A percentile compares a stretch with the other conserved stretches of the same genome.
Conservation (phyloP, 805 yeast species). For the Zygoascus tannicola region DNA sequence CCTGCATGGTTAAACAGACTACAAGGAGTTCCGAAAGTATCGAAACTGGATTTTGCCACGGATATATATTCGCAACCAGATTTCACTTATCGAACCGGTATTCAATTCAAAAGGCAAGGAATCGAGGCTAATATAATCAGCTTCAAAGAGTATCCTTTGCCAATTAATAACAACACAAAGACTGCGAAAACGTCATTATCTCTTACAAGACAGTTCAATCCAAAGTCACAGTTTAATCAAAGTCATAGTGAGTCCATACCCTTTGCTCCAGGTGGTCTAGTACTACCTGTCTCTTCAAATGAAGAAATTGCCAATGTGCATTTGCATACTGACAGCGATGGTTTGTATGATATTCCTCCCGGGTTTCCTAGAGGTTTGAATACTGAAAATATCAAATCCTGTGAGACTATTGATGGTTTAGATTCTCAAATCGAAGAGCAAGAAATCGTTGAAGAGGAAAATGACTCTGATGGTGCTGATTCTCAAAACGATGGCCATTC, state of each 20-base stretch:
- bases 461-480: slow-evolving; percentile 5
- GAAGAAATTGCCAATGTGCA: slow-evolving; percentile 22
- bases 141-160: slow-evolving; percentile 50
- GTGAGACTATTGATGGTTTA: slow-evolving; percentile 20
- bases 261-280: slow-evolving; percentile 87
- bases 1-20: slow-evolving; percentile 65
- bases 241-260: slow-evolving; percentile 76
- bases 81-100: slow-evolving; percentile 51
- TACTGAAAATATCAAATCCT: slow-evolving; percentile 32
- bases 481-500: slow-evolving; percentile 7
- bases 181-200: slow-evolving; percentile 66
- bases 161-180: slow-evolving; percentile 32
- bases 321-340: slow-evolving; percentile 61
- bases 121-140: slow-evolving; percentile 59
- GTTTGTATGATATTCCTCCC: slow-evolving; percentile 74
- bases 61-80: slow-evolving; percentile 51
- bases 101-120: slow-evolving; percentile 65
- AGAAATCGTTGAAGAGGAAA: slow-evolving; percentile 15
- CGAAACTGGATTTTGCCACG: slow-evolving; percentile 32
- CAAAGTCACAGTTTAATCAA: slow-evolving; percentile 49
- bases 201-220: slow-evolving; percentile 54
- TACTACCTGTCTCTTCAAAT: slow-evolving; percentile 6
- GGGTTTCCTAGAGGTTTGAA: slow-evolving; percentile 69
- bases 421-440: slow-evolving; percentile 14
- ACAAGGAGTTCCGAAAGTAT: slow-evolving; percentile 35